These are phyloP conservation scores for Aspergillus conjunctus DNA, from an alignment of 495 filamentous ascomycete species.

Conservation along the genomic window DNA sequence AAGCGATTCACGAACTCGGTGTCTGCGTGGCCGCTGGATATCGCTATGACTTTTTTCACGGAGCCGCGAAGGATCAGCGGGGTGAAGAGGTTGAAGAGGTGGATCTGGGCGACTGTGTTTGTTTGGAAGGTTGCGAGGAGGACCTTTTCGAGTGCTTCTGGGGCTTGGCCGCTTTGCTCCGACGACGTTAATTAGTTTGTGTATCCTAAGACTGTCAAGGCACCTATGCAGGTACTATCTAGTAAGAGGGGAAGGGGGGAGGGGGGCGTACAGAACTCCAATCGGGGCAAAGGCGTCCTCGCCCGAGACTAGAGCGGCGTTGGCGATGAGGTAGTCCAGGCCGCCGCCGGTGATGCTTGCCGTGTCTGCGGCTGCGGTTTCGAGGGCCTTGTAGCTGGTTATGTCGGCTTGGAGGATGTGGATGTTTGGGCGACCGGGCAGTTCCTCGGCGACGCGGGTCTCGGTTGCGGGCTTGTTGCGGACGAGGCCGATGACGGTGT, in stretches of 20 bases:
- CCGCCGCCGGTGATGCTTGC: constrained; percentile 15
- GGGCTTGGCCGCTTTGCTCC: constrained; percentile 4
- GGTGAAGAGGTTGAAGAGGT: constrained; percentile 56
- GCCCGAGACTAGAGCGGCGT: not conserved
- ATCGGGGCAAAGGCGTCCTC: constrained; percentile 5
- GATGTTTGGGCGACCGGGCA: constrained; percentile 10
- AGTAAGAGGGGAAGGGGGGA: constrained; percentile 4
- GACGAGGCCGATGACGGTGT: constrained; percentile 16
- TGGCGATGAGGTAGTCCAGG: constrained; percentile 18
- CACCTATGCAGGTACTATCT: too few species aligned
- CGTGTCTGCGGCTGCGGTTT: constrained; percentile 8
- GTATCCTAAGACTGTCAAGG: too few species aligned
- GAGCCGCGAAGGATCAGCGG: constrained; percentile 53
- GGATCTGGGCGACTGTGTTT: constrained; percentile 52
- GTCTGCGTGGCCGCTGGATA: constrained; percentile 53
- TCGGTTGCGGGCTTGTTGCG: constrained; percentile 15
- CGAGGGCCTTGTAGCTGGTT: constrained; percentile 8
- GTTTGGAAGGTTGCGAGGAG: constrained; percentile 29
- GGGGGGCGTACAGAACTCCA: constrained; percentile 11
- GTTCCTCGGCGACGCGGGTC: constrained; percentile 6
- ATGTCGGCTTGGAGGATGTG: constrained; percentile 14
- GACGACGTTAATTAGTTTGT: not conserved
- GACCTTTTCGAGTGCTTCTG: not conserved
- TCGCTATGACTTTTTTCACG: constrained; percentile 57
- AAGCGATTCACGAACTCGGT: constrained; percentile 42